Evolutionary conservation across 1,139 yeast genomes (phyloP).

Genomic region (Yamadazyma sp.): DNA sequence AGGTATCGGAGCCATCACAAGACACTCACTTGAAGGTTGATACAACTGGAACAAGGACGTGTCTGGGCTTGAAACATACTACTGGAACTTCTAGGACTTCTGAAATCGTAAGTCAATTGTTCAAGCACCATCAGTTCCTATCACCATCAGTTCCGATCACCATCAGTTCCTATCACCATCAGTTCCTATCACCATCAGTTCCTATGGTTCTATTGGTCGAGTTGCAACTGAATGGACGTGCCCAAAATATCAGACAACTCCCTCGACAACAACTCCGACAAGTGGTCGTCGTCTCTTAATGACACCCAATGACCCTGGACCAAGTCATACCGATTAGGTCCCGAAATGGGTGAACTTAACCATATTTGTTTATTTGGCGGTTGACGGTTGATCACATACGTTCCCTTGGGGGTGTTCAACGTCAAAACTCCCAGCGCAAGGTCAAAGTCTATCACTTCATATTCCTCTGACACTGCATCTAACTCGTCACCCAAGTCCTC

Average conservation of each 20-base stretch:
- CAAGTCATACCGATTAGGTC: conserved; percentile 73
- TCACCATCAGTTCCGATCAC: too few species aligned
- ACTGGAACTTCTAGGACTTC: too few species aligned
- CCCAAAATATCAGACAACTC: conserved; percentile 48
- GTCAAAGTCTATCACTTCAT: conserved; percentile 73
- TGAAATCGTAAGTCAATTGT: too few species aligned
- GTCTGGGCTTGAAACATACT: too few species aligned
- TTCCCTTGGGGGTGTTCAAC: conserved; percentile 61
- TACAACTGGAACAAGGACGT: too few species aligned
- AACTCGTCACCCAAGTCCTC: conserved; percentile 63
- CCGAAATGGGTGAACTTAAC: conserved; percentile 90
- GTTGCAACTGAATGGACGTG: conserved; percentile 21
- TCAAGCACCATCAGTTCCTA: too few species aligned
- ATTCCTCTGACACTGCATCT: conserved; percentile 60
- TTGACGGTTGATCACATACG: conserved; percentile 88
- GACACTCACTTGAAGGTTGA: too few species aligned
- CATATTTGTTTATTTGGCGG: conserved; percentile 94
- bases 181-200: too few species aligned
- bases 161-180: too few species aligned
- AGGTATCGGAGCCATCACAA: too few species aligned
- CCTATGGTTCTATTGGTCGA: conserved; percentile 16
- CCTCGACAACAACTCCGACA: conserved; percentile 45
- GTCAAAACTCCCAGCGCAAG: conserved; percentile 82
- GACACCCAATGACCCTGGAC: conserved; percentile 61
- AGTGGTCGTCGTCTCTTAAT: conserved; percentile 52